phyloP scores from a whole-genome alignment of 1,139 yeast genomes.

The Suhomyces terraborum region DNA sequence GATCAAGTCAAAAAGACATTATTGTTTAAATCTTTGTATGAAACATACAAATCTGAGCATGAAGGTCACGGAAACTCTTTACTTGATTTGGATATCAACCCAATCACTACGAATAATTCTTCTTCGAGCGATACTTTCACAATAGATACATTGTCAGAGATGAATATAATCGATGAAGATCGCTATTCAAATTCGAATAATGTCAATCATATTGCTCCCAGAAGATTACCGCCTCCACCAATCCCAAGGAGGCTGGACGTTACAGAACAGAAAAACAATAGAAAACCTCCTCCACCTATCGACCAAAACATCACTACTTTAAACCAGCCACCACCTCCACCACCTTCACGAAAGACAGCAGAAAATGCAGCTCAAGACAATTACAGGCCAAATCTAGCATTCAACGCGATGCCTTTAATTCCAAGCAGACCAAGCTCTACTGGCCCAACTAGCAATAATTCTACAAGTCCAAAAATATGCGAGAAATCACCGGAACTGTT shows the following conservation, averaged over 20 bases:
- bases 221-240: conserved; percentile 46
- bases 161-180: conserved; percentile 39
- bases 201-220: conserved; percentile 20
- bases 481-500: conserved; percentile 8
- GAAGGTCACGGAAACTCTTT: conserved; percentile 25
- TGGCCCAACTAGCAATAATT: conserved; percentile 24
- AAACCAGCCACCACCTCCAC: conserved; percentile 31
- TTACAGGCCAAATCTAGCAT: conserved; percentile 34
- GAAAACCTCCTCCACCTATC: conserved; percentile 29
- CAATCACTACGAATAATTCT: conserved; percentile 19
- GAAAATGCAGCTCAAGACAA: conserved; percentile 11
- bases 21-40: conserved; percentile 36
- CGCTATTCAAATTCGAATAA: conserved; percentile 15
- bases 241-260: conserved; percentile 23
- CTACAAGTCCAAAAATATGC: neutral
- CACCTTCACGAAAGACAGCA: conserved; percentile 24
- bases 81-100: conserved; percentile 22
- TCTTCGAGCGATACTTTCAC: conserved; percentile 23
- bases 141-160: conserved; percentile 36
- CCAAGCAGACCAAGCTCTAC: conserved; percentile 40
- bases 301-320: conserved; percentile 10
- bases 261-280: conserved; percentile 17
- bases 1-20: conserved; percentile 42
- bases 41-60: conserved; percentile 34
- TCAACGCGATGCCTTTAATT: conserved; percentile 42